Base-by-base conservation (phyloP, 2,329 filamentous ascomycete genomes). In the Fusarium sublunatum region DNA sequence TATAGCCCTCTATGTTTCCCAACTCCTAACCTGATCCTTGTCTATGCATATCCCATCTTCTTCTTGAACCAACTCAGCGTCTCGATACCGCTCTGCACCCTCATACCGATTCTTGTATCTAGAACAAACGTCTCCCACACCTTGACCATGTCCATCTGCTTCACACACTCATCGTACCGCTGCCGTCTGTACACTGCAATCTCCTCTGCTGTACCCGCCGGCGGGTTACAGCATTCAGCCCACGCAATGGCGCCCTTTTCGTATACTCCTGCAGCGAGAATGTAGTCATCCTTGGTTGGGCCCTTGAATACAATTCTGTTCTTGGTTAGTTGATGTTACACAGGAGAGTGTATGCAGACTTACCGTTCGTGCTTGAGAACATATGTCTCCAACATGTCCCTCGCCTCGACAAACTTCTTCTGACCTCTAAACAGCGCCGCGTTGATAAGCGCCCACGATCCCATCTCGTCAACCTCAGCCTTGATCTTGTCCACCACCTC, bases 221-320 rank as follows among this genome's bases (percentile, higher is more conserved):
- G 74, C 4, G 79, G 75, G 28, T 77, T 73, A 66, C 79, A 82
- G 48, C 81, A 82, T 70, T 94, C 90, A 54, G 85, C 82, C 93
- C 94, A 99, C 2, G 89, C 80, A 51, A 91, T 86, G 7, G 91
- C 92, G 0, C 88, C 93, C 80, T 95, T 86, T 77, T 99, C 95
- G 75, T 97, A 97, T 65, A 92, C 83, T 2, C 91, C 92, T 1
- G 88, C 86, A 0, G 94, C 91, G 7, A 85, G 80, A 9, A 87
- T 81, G 79, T 91, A 93, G 69, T 90, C 88, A 56, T 93, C 90
- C 54, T 83, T 87, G 2, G 84, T 80, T 0, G 79, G 69, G 3
- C 88, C 88, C 62, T 85, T 88, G 73, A 88, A 87, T 11, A 76
- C 70, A 2, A 75, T 65, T 43, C 86, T 87, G 40, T 1, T 35